Conservation (phyloP, 345 rosid species). For the Eucalyptus polyanthemos region DNA sequence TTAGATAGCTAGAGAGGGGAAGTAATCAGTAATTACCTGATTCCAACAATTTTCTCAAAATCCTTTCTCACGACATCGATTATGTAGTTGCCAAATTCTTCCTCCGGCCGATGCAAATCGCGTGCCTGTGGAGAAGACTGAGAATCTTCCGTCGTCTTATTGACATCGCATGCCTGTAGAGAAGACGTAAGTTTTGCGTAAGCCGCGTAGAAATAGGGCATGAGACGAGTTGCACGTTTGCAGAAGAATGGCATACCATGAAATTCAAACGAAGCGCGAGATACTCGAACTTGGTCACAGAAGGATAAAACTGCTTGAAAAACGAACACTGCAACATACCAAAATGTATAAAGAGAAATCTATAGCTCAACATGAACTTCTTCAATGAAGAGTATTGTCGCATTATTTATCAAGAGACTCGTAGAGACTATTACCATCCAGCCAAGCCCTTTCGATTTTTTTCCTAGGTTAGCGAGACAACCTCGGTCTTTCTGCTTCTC, state of each 20-base stretch:
- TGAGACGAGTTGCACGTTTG: no score
- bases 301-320: slow-evolving; percentile 72
- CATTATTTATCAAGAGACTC: not conserved
- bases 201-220: no score
- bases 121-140: slow-evolving; percentile 23
- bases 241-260: slow-evolving; percentile 25
- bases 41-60: slow-evolving; percentile 91
- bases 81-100: slow-evolving; percentile 68
- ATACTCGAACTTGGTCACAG: slow-evolving; percentile 71
- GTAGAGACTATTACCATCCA: not conserved
- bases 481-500: not conserved
- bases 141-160: no score
- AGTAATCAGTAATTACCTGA: slow-evolving; percentile 28
- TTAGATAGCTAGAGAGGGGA: not conserved
- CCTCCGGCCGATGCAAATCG: slow-evolving; percentile 42
- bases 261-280: slow-evolving; percentile 60
- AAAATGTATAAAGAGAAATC: not conserved
- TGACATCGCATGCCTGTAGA: slow-evolving; percentile 35
- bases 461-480: not conserved
- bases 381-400: not conserved
- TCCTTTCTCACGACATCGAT: slow-evolving; percentile 81
- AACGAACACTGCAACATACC: slow-evolving; percentile 50
- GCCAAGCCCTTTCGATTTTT: not conserved
- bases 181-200: no score
- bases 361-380: not conserved